Conservation (phyloP, 2,329 filamentous ascomycete species). For the Thielaviopsis musarum region DNA sequence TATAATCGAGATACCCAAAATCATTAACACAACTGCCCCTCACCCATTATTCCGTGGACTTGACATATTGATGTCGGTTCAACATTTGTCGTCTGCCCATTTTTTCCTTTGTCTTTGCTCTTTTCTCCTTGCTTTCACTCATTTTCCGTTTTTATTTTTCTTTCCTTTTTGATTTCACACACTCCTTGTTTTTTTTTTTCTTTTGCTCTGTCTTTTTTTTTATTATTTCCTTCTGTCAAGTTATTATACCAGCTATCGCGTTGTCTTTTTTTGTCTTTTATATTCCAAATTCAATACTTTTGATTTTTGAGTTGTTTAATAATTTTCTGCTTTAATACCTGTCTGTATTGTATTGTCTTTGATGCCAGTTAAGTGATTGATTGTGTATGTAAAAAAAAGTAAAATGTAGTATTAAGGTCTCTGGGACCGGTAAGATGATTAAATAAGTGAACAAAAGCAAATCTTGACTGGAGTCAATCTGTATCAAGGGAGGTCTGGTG, state of each 20-base stretch:
- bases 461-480: no score
- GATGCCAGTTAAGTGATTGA: neutral
- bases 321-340: slow-evolving; percentile 15
- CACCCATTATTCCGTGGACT: neutral
- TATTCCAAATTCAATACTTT: slow-evolving; percentile 15
- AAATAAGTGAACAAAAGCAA: no score
- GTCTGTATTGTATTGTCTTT: no score
- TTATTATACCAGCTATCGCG: slow-evolving; percentile 12
- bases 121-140: neutral
- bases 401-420: no score
- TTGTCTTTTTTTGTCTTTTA: slow-evolving; percentile 15
- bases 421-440: no score
- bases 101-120: neutral
- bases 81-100: slow-evolving; percentile 3
- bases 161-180: neutral
- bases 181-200: neutral
- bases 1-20: neutral
- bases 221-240: slow-evolving; percentile 1
- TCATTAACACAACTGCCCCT: neutral
- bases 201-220: no score
- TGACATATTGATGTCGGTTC: neutral
- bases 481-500: no score
- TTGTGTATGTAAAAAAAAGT: neutral
- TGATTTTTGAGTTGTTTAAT: slow-evolving; percentile 16
- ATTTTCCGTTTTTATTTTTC: slow-evolving; percentile 1